Conservation (phyloP, 2,329 filamentous ascomycete genomes). For the Fusarium nodosum region DNA sequence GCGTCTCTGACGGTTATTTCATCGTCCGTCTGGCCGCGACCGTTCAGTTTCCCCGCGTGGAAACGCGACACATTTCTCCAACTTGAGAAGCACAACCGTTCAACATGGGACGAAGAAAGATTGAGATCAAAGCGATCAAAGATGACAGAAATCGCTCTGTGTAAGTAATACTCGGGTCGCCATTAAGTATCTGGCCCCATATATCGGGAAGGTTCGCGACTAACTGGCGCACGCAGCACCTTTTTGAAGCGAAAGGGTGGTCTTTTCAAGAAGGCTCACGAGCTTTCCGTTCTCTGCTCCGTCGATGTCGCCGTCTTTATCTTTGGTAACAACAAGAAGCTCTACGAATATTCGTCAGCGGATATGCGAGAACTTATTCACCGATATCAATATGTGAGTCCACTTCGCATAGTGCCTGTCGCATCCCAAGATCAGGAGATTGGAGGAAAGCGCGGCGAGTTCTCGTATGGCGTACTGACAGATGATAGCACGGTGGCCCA, state of each 20-base stretch:
- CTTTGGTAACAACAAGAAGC: conserved; percentile 98
- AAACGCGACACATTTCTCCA: conserved; percentile 42
- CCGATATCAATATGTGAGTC: conserved; percentile 89
- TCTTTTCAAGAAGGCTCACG: conserved; percentile 99
- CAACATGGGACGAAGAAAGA: conserved; percentile 96
- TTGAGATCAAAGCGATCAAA: conserved; percentile 99
- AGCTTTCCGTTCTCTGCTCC: conserved; percentile 96
- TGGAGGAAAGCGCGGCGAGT: conserved; percentile 1
- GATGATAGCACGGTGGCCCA: conserved; percentile 82
- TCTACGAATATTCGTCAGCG: conserved; percentile 96
- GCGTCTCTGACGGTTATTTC: conserved; percentile 23
- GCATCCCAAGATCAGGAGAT: conserved; percentile 3
- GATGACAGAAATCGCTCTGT: conserved; percentile 98
- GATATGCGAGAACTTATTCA: conserved; percentile 93
- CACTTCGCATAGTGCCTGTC: conserved; percentile 8
- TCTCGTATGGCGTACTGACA: conserved; percentile 18
- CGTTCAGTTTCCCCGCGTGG: conserved; percentile 37
- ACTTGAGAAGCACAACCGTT: conserved; percentile 31
- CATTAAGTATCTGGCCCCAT: background rate
- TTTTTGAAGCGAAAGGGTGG: conserved; percentile 99
- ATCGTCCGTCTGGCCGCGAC: conserved; percentile 33
- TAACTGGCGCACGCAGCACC: conserved; percentile 70
- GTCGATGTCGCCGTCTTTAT: conserved; percentile 99
- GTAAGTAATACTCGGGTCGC: conserved; percentile 69
- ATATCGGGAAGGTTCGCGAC: conserved; percentile 20